Conservation (phyloP, 192 early-diverging fungal genomes). For the Umbelopsis isabellina region DNA sequence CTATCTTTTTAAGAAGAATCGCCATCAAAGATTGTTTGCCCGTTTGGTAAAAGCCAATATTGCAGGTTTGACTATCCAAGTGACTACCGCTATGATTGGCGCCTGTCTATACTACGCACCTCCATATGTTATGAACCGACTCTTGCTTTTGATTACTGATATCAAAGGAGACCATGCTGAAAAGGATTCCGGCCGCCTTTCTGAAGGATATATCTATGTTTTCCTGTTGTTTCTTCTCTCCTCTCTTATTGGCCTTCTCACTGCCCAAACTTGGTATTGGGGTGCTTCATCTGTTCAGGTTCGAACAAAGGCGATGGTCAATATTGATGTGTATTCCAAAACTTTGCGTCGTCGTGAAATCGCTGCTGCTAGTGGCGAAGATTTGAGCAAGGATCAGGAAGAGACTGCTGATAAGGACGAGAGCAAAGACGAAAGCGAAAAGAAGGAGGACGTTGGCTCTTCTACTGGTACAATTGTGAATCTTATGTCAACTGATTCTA, state of each 20-base stretch:
- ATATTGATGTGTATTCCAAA: constrained; percentile 64
- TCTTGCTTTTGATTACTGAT: constrained; percentile 38
- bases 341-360: constrained; percentile 62
- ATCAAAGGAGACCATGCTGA: constrained; percentile 15
- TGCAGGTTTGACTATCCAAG: constrained; percentile 28
- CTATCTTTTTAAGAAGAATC: constrained; percentile 29
- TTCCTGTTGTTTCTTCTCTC: constrained; percentile 60
- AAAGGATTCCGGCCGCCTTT: constrained; percentile 21
- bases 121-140: constrained; percentile 33
- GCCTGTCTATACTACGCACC: constrained; percentile 40
- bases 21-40: constrained; percentile 26
- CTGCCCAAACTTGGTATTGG: constrained; percentile 36
- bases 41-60: constrained; percentile 36
- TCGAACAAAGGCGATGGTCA: constrained; percentile 32
- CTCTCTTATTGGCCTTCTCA: constrained; percentile 47
- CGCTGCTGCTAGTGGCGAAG: constrained; percentile 38
- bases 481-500: constrained; percentile 48
- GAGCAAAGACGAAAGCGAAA: constrained; percentile 41
- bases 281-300: constrained; percentile 28
- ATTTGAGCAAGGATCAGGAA: constrained; percentile 8
- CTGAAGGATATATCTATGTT: constrained; percentile 50
- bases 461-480: constrained; percentile 45
- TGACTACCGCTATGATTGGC: constrained; percentile 3
- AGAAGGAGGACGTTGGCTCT: constrained; percentile 37
- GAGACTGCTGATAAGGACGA: constrained; percentile 30